phyloP scores from a whole-genome alignment of 768 basidiomycete species.

The Royoungia palumana region DNA sequence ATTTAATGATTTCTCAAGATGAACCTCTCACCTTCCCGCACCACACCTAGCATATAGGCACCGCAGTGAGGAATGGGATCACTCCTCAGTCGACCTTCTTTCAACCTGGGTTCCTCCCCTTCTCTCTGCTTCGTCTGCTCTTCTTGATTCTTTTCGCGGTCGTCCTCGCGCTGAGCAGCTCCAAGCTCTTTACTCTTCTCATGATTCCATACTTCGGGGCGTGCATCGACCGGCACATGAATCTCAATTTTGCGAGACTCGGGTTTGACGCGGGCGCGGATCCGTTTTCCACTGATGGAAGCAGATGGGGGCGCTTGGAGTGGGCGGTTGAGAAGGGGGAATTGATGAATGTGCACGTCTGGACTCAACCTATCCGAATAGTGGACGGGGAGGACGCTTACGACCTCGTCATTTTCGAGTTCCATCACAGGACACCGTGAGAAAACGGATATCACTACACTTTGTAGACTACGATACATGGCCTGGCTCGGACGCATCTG shows the following conservation, averaged over 20 bases:
- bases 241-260: conserved; percentile 63
- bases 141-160: conserved; percentile 74
- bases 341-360: conserved; percentile 77
- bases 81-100: conserved; percentile 68
- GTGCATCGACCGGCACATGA: conserved; percentile 78
- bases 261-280: conserved; percentile 70
- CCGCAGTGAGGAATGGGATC: conserved; percentile 67
- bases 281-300: conserved; percentile 65
- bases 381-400: conserved; percentile 69
- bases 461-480: conserved; percentile 1
- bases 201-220: conserved; percentile 77
- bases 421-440: conserved; percentile 22
- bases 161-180: conserved; percentile 64
- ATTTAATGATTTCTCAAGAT: not conserved
- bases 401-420: conserved; percentile 51
- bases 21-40: conserved; percentile 59
- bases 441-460: conserved; percentile 5
- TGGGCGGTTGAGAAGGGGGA: conserved; percentile 70
- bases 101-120: conserved; percentile 59
- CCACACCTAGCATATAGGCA: conserved; percentile 70
- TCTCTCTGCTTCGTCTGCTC: conserved; percentile 42
- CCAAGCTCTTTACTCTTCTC: conserved; percentile 68
- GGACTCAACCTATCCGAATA: conserved; percentile 59
- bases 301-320: conserved; percentile 78
- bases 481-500: not conserved